Conservation (phyloP, 1,284 basidiomycete species). For the Salmacisia buchloeana region DNA sequence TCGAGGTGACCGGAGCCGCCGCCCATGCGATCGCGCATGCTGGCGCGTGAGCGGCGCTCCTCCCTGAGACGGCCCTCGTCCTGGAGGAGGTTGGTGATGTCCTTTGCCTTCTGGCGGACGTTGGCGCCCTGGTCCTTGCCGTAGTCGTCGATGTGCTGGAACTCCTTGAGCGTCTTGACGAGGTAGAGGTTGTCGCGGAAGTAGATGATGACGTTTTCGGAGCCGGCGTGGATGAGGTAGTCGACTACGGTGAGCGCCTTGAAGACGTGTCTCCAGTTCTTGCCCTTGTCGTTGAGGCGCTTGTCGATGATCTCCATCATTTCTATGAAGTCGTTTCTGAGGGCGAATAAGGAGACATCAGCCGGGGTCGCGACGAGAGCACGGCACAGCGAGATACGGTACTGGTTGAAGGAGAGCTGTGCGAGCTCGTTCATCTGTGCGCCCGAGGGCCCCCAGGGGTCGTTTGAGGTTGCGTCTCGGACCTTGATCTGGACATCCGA, state of each 20-base stretch:
- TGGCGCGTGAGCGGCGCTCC: slow-evolving; percentile 75
- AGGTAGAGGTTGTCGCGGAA: slow-evolving; percentile 95
- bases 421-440: slow-evolving; percentile 97
- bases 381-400: not conserved
- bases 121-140: slow-evolving; percentile 97
- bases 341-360: not conserved
- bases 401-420: slow-evolving; percentile 97
- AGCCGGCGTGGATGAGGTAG: slow-evolving; percentile 91
- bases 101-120: slow-evolving; percentile 97
- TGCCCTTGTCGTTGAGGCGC: slow-evolving; percentile 96
- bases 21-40: slow-evolving; percentile 91
- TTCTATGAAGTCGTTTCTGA: slow-evolving; percentile 92
- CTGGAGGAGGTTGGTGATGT: slow-evolving; percentile 90
- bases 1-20: slow-evolving; percentile 51
- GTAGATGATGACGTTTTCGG: slow-evolving; percentile 97
- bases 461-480: slow-evolving; percentile 98
- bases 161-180: slow-evolving; percentile 98
- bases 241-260: slow-evolving; percentile 96
- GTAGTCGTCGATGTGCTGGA: slow-evolving; percentile 91
- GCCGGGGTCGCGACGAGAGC: not conserved
- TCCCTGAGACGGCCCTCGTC: slow-evolving; percentile 80
- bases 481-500: slow-evolving; percentile 76
- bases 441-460: slow-evolving; percentile 96
- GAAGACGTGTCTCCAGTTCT: slow-evolving; percentile 99
- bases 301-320: slow-evolving; percentile 99